These are phyloP conservation scores for Spathaspora sp. DNA, from an alignment of 805 yeast genomes.

Conservation along the genomic window DNA sequence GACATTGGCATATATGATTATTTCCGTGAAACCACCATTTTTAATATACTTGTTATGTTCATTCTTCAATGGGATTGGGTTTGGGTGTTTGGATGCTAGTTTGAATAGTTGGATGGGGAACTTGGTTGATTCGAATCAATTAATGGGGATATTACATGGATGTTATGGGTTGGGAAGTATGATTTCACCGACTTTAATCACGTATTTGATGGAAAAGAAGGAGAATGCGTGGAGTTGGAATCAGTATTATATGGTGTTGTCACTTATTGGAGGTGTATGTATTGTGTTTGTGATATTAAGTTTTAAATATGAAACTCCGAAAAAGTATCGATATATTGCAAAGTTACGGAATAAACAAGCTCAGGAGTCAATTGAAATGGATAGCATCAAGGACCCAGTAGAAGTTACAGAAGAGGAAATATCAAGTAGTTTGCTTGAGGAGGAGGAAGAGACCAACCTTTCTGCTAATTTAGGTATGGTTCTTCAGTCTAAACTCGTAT, in stretches of 20 bases:
- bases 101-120: slow-evolving; percentile 52
- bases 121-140: slow-evolving; percentile 44
- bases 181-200: slow-evolving; percentile 45
- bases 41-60: slow-evolving; percentile 35
- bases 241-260: slow-evolving; percentile 39
- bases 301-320: slow-evolving; percentile 42
- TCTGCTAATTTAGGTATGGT: slow-evolving; percentile 26
- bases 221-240: slow-evolving; percentile 45
- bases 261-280: slow-evolving; percentile 19
- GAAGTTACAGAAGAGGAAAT: slow-evolving; percentile 1
- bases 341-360: slow-evolving; percentile 6
- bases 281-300: slow-evolving; percentile 19
- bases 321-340: slow-evolving; percentile 35
- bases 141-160: slow-evolving; percentile 51
- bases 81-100: slow-evolving; percentile 54
- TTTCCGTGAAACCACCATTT: slow-evolving; percentile 41
- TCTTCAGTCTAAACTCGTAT: slow-evolving; percentile 32
- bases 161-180: slow-evolving; percentile 53
- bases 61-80: slow-evolving; percentile 48
- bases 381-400: neutral
- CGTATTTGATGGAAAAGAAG: slow-evolving; percentile 35
- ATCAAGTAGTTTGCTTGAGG: neutral
- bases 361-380: slow-evolving; percentile 12
- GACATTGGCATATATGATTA: slow-evolving; percentile 33
- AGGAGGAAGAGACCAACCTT: slow-evolving; percentile 6